Conservation (phyloP, 192 early-diverging fungal genomes). For the Backusella tarrabulga region DNA sequence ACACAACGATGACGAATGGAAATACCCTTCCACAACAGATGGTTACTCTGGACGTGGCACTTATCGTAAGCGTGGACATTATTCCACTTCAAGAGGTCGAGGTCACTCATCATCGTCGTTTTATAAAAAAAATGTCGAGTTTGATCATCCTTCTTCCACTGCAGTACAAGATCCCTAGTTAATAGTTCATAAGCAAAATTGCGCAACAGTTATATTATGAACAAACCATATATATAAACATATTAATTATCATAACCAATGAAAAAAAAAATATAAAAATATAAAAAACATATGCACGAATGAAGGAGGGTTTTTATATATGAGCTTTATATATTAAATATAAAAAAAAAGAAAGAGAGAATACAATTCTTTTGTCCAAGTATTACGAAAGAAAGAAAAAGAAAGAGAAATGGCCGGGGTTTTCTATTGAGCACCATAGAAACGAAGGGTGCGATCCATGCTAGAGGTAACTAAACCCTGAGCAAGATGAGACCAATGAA, state of each 20-base stretch:
- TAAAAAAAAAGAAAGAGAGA: background rate
- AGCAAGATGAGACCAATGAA: constrained; percentile 59
- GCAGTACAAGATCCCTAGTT: background rate
- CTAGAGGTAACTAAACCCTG: constrained; percentile 50
- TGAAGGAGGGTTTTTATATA: background rate
- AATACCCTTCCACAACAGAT: background rate
- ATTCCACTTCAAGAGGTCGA: background rate
- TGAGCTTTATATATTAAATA: background rate
- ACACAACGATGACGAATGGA: background rate
- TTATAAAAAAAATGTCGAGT: background rate
- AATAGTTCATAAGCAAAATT: background rate
- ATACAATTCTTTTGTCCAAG: background rate
- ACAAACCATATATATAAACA: background rate
- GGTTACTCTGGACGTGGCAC: background rate
- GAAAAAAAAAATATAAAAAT: background rate
- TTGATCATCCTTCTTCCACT: background rate
- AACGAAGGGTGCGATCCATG: constrained; percentile 57
- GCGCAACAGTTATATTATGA: background rate
- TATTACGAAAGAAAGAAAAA: background rate
- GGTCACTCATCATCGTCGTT: background rate
- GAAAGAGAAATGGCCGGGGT: background rate
- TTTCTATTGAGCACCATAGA: constrained; percentile 32
- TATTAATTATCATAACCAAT: background rate
- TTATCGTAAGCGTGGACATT: constrained; percentile 9
- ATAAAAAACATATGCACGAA: background rate